Base-by-base conservation (phyloP, 2,329 filamentous ascomycete species). In the Didymella lethalis region DNA sequence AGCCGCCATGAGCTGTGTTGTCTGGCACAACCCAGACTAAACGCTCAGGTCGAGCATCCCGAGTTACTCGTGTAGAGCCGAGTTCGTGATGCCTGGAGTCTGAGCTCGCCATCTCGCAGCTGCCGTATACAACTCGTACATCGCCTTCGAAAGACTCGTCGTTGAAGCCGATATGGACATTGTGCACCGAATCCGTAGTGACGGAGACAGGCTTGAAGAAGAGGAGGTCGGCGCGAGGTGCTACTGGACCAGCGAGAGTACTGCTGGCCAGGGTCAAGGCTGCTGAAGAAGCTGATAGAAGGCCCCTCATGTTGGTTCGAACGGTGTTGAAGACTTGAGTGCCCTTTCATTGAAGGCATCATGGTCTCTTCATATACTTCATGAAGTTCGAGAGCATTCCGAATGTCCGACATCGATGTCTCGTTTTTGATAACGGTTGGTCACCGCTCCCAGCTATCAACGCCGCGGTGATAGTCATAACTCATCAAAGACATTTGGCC, bases 1-100 rank as follows among this genome's bases (percentile, higher is more conserved):
- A 83, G 11, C 79, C 80, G 18, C 70, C 70, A 34, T 73, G 66
- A 5, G 68, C 61, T 4, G 73, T 74, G 57, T 81, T 75, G 2
- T 74, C 70, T 1, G 80, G 81, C 7, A 81, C 75, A 4, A 82
- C 67, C 81, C 81, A 83, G 25, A 83, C 77, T 36, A 85, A 81
- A 14, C 80, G 77, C 31, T 78, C 77, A 0, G 82, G 82, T 7
- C 75, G 68, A 48, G 54, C 52, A n/a, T 68, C 66, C 12, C 78
- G 75, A 10, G 63, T 67, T 31, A 75, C 56, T 54, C 63, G 69
- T 0, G 79, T 77, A 18, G 59, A 75, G 32, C 79, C 80, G 7
- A 84, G 68, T 12, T 79, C 74, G 59, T 83, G 81, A 59, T 84
- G 80, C 26, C 69, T 70, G n/a, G 80, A 65, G 4, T 68, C 58